A percentile compares a stretch with the other conserved stretches of the same genome.
Conservation (phyloP, 305 asterid species). For the Coffea humblotiana region DNA sequence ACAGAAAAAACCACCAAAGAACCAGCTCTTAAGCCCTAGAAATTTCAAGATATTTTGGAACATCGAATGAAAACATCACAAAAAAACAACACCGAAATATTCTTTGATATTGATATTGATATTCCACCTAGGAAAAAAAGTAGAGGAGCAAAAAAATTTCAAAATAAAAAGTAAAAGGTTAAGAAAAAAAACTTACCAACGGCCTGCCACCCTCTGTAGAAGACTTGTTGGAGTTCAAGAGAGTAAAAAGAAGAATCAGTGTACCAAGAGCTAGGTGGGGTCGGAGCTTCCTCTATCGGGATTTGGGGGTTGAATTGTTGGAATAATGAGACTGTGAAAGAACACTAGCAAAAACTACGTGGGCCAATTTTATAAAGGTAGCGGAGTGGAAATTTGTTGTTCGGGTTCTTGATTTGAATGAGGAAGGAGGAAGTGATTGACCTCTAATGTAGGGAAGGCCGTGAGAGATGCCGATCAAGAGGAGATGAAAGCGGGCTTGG, state of each 20-base stretch:
- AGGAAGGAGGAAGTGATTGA: not conserved
- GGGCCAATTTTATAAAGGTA: not conserved
- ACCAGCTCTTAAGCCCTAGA: too few relatives aligned
- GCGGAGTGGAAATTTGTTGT: not conserved
- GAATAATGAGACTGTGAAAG: constrained; percentile 27
- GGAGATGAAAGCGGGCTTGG: too few relatives aligned
- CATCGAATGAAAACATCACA: too few relatives aligned
- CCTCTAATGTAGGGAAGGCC: too few relatives aligned
- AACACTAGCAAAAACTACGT: not conserved
- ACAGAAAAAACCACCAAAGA: too few relatives aligned
- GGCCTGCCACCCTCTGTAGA: constrained; percentile 71
- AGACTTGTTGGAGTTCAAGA: constrained; percentile 60
- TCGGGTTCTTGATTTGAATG: constrained; percentile 7
- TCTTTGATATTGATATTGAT: too few relatives aligned
- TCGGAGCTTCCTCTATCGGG: constrained; percentile 66
- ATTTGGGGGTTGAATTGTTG: constrained; percentile 62
- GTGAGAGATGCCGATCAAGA: too few relatives aligned
- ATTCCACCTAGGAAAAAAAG: too few relatives aligned
- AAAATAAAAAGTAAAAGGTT: too few relatives aligned
- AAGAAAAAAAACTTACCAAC: constrained; percentile 48
- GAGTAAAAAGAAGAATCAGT: constrained; percentile 59
- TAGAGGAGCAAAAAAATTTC: too few relatives aligned
- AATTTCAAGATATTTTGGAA: too few relatives aligned
- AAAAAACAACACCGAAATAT: too few relatives aligned
- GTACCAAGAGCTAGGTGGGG: constrained; percentile 88